Evolutionary conservation across 2,329 filamentous ascomycete genomes (phyloP), one percentile per base, ranked within the genome.

Genomic region (Neonectria sp.): DNA sequence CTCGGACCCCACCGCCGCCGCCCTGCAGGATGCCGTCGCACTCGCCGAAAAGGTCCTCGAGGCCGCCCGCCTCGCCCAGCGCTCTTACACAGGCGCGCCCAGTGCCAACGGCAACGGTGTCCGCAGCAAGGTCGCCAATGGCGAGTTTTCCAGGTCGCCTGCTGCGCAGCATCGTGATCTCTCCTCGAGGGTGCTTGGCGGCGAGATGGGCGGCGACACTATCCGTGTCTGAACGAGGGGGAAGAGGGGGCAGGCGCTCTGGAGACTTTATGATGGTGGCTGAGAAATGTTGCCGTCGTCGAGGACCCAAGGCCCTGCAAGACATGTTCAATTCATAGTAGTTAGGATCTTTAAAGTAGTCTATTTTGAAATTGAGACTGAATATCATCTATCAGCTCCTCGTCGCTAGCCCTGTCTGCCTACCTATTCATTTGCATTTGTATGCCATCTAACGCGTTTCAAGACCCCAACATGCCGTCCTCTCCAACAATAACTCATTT

Each of bases 151-250:
- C 53, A 76, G 77, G 64, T 65, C 71, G 24, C 69, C 70, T 33
- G 72, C 69, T 24, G 68, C 75, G 53, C 73, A 68, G 67, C 76
- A 84, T 31, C 81, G 83, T n/a, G 86, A 86, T 2, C 80, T 84
- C 55, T 86, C 86, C 40, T 87, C 85, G 74, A 78, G 88, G 61
- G 87, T 89, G 72, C 73, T 90, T 79, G 84, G 85, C 73, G 88
- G 88, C 57, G 89, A 90, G 83, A 89, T 90, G 87, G 87, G 88
- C 63, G 88, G 88, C 21, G 89, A 90, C 84, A 90, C 89, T 49
- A 63, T 75, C 65, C 63, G 69, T 11, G 75, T 70, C 53, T 80
- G 68, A 70, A 58, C 48, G 43, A 49, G 51, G 63, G 56, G 24
- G 55, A 58, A 29, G 46, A 43, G 45, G 15, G 49, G 61, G 55